Conservation (phyloP, 73 alveolate genomes). For the Paramecium primaurelia region DNA sequence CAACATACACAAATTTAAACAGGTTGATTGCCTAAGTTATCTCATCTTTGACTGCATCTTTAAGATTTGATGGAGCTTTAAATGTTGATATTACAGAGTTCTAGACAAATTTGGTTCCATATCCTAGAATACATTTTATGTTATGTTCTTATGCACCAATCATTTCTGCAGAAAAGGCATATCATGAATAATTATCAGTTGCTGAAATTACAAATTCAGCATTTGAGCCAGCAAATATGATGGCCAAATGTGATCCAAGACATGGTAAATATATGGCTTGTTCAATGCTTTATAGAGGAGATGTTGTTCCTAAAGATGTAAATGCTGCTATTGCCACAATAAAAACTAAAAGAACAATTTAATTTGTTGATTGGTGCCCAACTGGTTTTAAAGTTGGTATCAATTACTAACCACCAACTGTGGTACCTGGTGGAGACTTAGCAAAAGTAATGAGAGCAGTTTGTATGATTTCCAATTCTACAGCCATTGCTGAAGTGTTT, state of each 20-base stretch:
- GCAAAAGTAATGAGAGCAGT: constrained; percentile 78
- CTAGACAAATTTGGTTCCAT: not conserved
- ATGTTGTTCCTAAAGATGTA: constrained; percentile 90
- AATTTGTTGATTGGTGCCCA: constrained; percentile 71
- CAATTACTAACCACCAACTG: constrained; percentile 77
- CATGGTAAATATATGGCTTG: constrained; percentile 85
- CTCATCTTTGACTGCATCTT: not conserved
- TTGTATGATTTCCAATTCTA: constrained; percentile 94
- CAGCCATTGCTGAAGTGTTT: constrained; percentile 95
- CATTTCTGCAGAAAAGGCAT: constrained; percentile 53
- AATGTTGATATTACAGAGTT: not conserved
- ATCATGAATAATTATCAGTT: constrained; percentile 73
- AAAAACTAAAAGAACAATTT: constrained; percentile 72
- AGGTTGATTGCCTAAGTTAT: not conserved
- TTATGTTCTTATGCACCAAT: not conserved
- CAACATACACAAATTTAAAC: not conserved
- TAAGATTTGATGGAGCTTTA: not conserved
- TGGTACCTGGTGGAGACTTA: constrained; percentile 78
- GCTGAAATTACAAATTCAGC: constrained; percentile 80
- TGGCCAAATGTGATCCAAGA: constrained; percentile 87
- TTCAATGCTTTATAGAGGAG: constrained; percentile 80
- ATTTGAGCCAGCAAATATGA: constrained; percentile 79
- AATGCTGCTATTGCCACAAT: constrained; percentile 77
- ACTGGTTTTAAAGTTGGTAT: constrained; percentile 70
- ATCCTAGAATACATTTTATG: not conserved